phyloP scores from a whole-genome alignment of 129 eudicot species.

The Flaveria linearis region DNA sequence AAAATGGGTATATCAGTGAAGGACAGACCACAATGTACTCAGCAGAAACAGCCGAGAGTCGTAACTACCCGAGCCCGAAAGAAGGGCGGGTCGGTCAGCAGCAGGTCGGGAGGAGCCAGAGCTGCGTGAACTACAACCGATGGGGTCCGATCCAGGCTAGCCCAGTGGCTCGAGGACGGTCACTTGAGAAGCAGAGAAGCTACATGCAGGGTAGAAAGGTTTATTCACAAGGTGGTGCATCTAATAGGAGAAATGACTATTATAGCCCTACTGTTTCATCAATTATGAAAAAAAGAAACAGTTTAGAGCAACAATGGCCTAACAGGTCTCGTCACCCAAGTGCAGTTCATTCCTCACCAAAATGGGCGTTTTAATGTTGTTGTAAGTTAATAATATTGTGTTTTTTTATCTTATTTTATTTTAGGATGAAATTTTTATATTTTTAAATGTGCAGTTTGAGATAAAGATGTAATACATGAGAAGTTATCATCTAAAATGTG shows the following conservation, averaged over 20 bases:
- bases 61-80: conserved; percentile 77
- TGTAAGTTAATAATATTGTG: conserved; percentile 28
- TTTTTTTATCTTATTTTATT: too few relatives aligned
- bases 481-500: too few relatives aligned
- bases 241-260: conserved; percentile 82
- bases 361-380: conserved; percentile 60
- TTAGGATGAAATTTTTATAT: conserved; percentile 1
- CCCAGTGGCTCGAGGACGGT: conserved; percentile 62
- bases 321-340: conserved; percentile 46
- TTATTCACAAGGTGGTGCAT: conserved; percentile 76
- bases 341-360: conserved; percentile 74
- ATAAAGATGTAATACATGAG: conserved; percentile 14
- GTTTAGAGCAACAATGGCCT: conserved; percentile 62
- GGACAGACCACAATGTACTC: conserved; percentile 96
- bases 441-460: conserved; percentile 35
- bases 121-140: conserved; percentile 84
- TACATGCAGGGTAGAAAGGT: conserved; percentile 72
- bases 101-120: conserved; percentile 92
- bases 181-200: conserved; percentile 67
- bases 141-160: conserved; percentile 76
- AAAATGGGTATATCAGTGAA: conserved; percentile 74
- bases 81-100: conserved; percentile 49
- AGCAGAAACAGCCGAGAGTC: conserved; percentile 96
- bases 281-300: conserved; percentile 84
- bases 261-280: conserved; percentile 95